Conservation (phyloP, 2,329 filamentous ascomycete species). For the Metarhizium brunneum region DNA sequence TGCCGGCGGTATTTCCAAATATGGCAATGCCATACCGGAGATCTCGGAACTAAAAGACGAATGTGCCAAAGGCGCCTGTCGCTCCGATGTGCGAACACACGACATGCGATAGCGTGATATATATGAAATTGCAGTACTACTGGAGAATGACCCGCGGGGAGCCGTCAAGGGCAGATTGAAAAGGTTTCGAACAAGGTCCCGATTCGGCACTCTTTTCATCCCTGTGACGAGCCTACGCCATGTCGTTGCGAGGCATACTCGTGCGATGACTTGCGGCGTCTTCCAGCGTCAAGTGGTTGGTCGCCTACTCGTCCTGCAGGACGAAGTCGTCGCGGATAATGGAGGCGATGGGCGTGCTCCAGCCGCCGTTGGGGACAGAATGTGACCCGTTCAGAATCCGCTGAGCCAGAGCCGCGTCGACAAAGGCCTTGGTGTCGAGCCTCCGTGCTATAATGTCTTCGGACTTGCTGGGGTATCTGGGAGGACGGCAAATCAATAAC, state of each 20-base stretch:
- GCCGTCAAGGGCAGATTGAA: constrained; percentile 32
- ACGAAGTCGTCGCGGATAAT: constrained; percentile 45
- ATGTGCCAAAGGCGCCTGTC: constrained; percentile 14
- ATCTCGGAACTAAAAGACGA: constrained; percentile 23
- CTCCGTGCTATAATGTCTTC: constrained; percentile 41
- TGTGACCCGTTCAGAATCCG: constrained; percentile 22
- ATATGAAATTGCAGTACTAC: constrained; percentile 45
- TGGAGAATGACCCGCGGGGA: constrained; percentile 34
- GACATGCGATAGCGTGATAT: constrained; percentile 28
- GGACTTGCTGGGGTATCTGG: constrained; percentile 30
- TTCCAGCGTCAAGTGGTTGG: constrained; percentile 36
- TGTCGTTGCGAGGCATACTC: constrained; percentile 36
- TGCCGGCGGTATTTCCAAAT: constrained; percentile 30
- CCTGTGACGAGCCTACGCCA: constrained; percentile 11
- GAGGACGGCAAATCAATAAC: constrained; percentile 18
- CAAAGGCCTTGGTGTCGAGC: constrained; percentile 46
- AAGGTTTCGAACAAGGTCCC: constrained; percentile 30
- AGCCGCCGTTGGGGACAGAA: constrained; percentile 23
- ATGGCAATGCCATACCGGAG: constrained; percentile 19
- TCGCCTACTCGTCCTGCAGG: constrained; percentile 34
- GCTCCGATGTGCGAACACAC: constrained; percentile 21
- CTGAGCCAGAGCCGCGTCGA: constrained; percentile 38
- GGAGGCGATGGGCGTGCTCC: constrained; percentile 35
- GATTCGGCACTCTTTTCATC: constrained; percentile 21
- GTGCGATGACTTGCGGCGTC: constrained; percentile 45